These are phyloP conservation scores for Aspergillus melleus DNA, from an alignment of 2,329 filamentous ascomycete genomes.

Conservation along the genomic window DNA sequence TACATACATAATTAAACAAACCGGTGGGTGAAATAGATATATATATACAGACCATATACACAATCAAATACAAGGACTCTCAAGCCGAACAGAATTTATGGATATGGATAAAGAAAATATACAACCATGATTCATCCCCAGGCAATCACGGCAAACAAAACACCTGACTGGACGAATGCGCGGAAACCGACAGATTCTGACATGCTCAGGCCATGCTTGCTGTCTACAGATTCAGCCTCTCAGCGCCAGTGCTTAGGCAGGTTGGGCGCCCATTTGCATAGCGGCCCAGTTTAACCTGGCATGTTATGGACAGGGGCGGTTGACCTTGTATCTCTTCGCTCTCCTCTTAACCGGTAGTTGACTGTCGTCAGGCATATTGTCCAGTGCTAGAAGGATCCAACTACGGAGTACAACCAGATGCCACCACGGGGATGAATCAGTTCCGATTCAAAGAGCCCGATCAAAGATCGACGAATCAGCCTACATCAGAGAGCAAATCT, in stretches of 20 bases:
- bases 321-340: neutral
- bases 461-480: neutral
- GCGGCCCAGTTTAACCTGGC: slow-evolving; percentile 6
- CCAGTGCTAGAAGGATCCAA: no score
- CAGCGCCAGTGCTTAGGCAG: slow-evolving; percentile 3
- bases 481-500: neutral
- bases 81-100: no score
- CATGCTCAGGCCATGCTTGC: slow-evolving; percentile 10
- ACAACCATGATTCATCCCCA: neutral
- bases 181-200: slow-evolving; percentile 7
- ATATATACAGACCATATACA: neutral
- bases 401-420: neutral
- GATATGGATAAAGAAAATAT: no score
- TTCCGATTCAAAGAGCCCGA: neutral
- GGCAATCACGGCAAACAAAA: neutral
- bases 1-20: neutral
- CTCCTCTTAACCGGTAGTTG: no score
- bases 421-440: neutral
- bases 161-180: slow-evolving; percentile 2
- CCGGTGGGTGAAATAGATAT: neutral
- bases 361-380: no score
- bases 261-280: slow-evolving; percentile 8
- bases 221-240: slow-evolving; percentile 9
- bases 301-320: slow-evolving; percentile 1
- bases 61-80: neutral